Conservation (phyloP, 352 stramenopile species). For the Phytopythium vexans region DNA sequence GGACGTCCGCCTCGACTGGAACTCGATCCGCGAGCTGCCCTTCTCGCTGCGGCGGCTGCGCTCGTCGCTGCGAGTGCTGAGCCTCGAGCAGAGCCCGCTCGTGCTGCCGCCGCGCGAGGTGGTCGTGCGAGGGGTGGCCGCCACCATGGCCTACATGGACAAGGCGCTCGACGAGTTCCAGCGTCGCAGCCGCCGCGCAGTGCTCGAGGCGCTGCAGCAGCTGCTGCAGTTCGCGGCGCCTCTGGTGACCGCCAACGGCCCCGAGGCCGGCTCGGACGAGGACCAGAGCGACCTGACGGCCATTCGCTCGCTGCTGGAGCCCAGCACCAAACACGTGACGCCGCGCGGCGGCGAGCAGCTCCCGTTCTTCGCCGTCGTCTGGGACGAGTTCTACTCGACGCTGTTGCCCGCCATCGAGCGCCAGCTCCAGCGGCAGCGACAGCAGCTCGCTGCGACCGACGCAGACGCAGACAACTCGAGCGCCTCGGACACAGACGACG, state of each 20-base stretch:
- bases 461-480: background rate
- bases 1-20: slow-evolving; percentile 64
- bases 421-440: slow-evolving; percentile 7
- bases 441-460: background rate
- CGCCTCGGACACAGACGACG: background rate
- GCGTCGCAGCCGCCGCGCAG: slow-evolving; percentile 33
- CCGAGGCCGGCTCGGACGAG: background rate
- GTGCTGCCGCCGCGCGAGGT: slow-evolving; percentile 43
- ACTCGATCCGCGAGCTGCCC: slow-evolving; percentile 52
- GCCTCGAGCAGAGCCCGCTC: slow-evolving; percentile 65
- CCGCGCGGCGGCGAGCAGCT: slow-evolving; percentile 31
- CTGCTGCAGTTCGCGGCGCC: slow-evolving; percentile 33
- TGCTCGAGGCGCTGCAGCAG: slow-evolving; percentile 44
- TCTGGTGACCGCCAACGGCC: slow-evolving; percentile 5
- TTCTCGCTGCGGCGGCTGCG: slow-evolving; percentile 53
- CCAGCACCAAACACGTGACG: slow-evolving; percentile 33
- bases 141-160: slow-evolving; percentile 56
- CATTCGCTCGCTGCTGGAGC: slow-evolving; percentile 45
- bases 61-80: slow-evolving; percentile 25
- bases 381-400: slow-evolving; percentile 45
- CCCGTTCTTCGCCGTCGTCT: slow-evolving; percentile 54
- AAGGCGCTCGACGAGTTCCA: slow-evolving; percentile 46
- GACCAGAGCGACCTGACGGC: slow-evolving; percentile 17
- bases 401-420: slow-evolving; percentile 42
- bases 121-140: slow-evolving; percentile 36